Conservation (phyloP, 495 filamentous ascomycete genomes). For the Saxophila tyrrhenica region DNA sequence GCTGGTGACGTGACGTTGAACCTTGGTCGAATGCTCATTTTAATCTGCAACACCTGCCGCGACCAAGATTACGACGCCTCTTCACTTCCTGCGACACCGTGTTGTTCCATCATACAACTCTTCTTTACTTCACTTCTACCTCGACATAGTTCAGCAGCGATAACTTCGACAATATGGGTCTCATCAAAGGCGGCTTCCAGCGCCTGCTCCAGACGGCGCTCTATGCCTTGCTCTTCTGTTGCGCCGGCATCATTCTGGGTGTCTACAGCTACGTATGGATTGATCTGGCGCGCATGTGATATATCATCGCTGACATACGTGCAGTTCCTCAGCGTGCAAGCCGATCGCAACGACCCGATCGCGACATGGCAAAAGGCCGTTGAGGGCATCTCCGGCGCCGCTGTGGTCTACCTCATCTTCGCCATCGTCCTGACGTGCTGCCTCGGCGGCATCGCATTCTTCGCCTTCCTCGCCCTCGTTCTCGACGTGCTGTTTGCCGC, state of each 20-base stretch:
- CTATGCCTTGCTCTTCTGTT: constrained; percentile 54
- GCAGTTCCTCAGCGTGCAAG: constrained; percentile 46
- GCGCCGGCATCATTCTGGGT: constrained; percentile 58
- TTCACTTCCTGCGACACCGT: not conserved
- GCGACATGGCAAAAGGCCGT: constrained; percentile 59
- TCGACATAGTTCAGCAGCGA: not conserved
- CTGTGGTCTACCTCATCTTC: constrained; percentile 58
- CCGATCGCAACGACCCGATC: constrained; percentile 37
- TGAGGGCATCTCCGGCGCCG: constrained; percentile 67
- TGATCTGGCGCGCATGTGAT: too few relatives aligned
- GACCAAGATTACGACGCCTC: too few relatives aligned
- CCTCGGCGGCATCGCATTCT: constrained; percentile 55
- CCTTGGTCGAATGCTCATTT: too few relatives aligned
- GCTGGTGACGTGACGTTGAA: too few relatives aligned
- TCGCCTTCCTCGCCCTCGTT: constrained; percentile 57
- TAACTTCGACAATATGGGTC: constrained; percentile 8
- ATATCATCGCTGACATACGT: not conserved
- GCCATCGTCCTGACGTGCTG: constrained; percentile 66
- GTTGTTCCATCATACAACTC: not conserved
- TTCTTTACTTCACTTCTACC: not conserved
- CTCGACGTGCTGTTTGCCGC: constrained; percentile 48
- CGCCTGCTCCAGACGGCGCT: constrained; percentile 19
- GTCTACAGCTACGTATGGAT: constrained; percentile 61
- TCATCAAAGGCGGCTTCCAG: constrained; percentile 16
- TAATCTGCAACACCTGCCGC: too few relatives aligned